These are phyloP conservation scores for Paecilomyces formosus DNA, from an alignment of 2,329 filamentous ascomycete species.

Conservation along the genomic window DNA sequence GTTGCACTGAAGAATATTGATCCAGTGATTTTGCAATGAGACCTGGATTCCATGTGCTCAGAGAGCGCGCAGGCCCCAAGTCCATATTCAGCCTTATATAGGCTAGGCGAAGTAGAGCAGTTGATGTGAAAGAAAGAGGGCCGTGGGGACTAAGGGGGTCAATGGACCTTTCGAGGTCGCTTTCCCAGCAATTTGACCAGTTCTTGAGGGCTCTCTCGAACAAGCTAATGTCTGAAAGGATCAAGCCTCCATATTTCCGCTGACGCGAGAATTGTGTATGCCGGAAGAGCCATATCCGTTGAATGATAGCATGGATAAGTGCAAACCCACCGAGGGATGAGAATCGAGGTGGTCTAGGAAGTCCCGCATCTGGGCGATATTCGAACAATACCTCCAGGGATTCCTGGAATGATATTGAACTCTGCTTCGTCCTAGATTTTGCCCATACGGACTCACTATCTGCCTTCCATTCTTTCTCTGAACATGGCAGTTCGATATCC, in stretches of 20 bases:
- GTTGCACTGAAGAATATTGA: slow-evolving; percentile 31
- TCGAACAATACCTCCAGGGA: slow-evolving; percentile 10
- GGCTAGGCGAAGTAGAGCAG: slow-evolving; percentile 53
- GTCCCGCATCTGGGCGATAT: too few species aligned
- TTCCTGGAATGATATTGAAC: slow-evolving; percentile 11
- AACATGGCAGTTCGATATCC: slow-evolving; percentile 15
- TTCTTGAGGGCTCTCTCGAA: slow-evolving; percentile 37
- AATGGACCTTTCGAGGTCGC: slow-evolving; percentile 30
- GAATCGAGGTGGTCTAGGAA: not conserved
- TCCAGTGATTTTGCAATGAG: slow-evolving; percentile 22
- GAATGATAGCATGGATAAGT: slow-evolving; percentile 61
- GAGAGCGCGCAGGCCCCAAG: slow-evolving; percentile 42
- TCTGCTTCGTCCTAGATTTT: slow-evolving; percentile 6
- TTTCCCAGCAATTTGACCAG: slow-evolving; percentile 34
- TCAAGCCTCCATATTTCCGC: slow-evolving; percentile 22
- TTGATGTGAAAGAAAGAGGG: slow-evolving; percentile 59
- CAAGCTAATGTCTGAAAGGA: slow-evolving; percentile 32
- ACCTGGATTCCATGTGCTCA: slow-evolving; percentile 5
- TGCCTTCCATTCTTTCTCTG: slow-evolving; percentile 12
- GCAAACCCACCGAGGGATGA: slow-evolving; percentile 57
- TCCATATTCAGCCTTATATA: slow-evolving; percentile 57
- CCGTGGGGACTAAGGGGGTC: slow-evolving; percentile 37
- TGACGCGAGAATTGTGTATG: slow-evolving; percentile 23
- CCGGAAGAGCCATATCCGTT: slow-evolving; percentile 63
- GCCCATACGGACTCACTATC: slow-evolving; percentile 3